Percentiles rank a stretch among this genome's conserved stretches.
phyloP scores from a whole-genome alignment of 345 rosid species.

The Linum tenue region DNA sequence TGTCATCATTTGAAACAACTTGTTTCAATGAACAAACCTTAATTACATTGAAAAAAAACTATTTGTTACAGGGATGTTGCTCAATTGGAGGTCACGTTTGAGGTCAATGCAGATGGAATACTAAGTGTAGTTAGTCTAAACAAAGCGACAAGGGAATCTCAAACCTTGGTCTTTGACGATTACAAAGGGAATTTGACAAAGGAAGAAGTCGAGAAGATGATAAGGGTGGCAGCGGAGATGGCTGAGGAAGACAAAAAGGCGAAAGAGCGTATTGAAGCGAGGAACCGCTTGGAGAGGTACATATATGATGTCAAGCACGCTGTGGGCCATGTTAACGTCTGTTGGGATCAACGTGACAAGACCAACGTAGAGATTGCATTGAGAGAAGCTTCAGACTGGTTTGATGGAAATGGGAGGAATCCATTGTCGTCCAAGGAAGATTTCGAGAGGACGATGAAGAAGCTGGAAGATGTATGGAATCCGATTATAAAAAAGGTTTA shows the following conservation, averaged over 20 bases:
- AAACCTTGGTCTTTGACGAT: constrained; percentile 38
- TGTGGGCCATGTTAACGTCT: constrained; percentile 35
- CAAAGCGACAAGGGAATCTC: constrained; percentile 37
- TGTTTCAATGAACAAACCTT: neutral
- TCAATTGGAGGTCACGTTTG: constrained; percentile 44
- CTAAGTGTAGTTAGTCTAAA: constrained; percentile 43
- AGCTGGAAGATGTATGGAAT: constrained; percentile 45
- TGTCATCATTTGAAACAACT: neutral
- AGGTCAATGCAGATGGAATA: constrained; percentile 42
- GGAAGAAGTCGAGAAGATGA: constrained; percentile 51
- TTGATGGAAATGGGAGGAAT: constrained; percentile 49
- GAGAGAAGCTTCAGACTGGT: neutral
- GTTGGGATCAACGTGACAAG: constrained; percentile 27
- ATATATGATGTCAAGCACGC: constrained; percentile 15
- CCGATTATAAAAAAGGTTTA: constrained; percentile 43
- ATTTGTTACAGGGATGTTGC: constrained; percentile 36
- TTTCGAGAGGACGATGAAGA: constrained; percentile 42
- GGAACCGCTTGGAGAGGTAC: constrained; percentile 38
- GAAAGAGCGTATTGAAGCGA: constrained; percentile 42
- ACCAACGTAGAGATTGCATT: constrained; percentile 35
- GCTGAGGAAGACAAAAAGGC: constrained; percentile 41
- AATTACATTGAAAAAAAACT: neutral
- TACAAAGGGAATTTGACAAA: constrained; percentile 42
- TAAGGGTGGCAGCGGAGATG: constrained; percentile 45
- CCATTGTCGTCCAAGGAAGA: constrained; percentile 41